phyloP scores from a whole-genome alignment of 768 basidiomycete genomes.

The Austroboletus eburneus region DNA sequence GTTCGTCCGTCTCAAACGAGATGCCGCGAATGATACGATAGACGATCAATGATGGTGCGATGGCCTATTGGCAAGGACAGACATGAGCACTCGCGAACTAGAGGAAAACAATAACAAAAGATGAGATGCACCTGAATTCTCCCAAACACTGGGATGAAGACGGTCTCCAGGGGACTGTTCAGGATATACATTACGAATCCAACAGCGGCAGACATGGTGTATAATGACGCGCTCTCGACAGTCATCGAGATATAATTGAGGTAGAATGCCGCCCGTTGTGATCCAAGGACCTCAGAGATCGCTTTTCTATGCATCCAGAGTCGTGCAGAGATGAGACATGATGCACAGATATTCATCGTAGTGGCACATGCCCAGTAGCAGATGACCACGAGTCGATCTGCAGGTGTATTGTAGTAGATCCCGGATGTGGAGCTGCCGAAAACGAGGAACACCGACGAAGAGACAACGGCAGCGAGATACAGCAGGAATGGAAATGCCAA shows the following conservation, averaged over 20 bases:
- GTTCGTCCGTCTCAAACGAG: neutral
- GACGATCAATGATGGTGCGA: neutral
- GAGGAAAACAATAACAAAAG: neutral
- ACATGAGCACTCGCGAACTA: neutral
- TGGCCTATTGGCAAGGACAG: neutral
- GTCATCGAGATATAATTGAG: slow-evolving; percentile 22
- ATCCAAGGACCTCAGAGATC: slow-evolving; percentile 5
- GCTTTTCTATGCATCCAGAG: slow-evolving; percentile 18
- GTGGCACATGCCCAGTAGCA: slow-evolving; percentile 12
- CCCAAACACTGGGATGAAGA: slow-evolving; percentile 22
- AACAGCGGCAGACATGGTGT: slow-evolving; percentile 9
- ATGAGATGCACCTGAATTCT: slow-evolving; percentile 15
- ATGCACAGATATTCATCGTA: slow-evolving; percentile 13
- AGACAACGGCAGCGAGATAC: neutral
- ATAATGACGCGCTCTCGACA: slow-evolving; percentile 21
- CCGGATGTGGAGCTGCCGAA: neutral
- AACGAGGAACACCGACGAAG: neutral
- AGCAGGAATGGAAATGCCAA: neutral
- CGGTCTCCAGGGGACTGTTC: slow-evolving; percentile 20
- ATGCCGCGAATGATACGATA: neutral
- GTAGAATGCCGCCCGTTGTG: slow-evolving; percentile 15
- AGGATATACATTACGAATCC: slow-evolving; percentile 9
- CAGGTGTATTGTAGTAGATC: neutral
- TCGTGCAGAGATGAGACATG: slow-evolving; percentile 11
- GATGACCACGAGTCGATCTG: neutral